Conservation (phyloP, 768 basidiomycete species). For the Kondoa subrosea region DNA sequence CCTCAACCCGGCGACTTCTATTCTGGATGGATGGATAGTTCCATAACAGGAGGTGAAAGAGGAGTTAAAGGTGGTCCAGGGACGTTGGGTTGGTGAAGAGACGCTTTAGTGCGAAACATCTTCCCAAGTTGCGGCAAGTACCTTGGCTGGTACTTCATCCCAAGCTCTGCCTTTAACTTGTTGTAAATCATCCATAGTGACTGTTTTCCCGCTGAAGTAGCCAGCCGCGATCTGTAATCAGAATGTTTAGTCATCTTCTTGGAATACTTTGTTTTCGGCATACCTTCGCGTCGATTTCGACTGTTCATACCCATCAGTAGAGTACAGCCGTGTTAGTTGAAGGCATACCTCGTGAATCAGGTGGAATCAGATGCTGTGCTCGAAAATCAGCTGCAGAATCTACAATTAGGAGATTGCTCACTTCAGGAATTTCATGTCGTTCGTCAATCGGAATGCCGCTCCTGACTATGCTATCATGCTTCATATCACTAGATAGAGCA, state of each 20-base stretch:
- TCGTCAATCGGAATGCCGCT: conserved; percentile 66
- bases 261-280: neutral
- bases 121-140: neutral
- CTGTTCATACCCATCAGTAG: conserved; percentile 73
- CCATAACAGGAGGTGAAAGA: neutral
- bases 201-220: conserved; percentile 67
- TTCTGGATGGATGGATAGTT: neutral
- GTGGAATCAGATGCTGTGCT: conserved; percentile 76
- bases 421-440: conserved; percentile 80
- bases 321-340: conserved; percentile 27
- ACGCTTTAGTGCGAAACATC: neutral
- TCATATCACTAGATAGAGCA: conserved; percentile 39
- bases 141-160: neutral
- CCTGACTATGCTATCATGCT: conserved; percentile 54
- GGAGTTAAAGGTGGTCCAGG: conserved; percentile 7
- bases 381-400: no score
- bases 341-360: conserved; percentile 22
- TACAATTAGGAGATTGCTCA: no score
- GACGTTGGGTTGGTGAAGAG: conserved; percentile 4
- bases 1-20: conserved; percentile 16
- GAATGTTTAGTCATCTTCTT: neutral
- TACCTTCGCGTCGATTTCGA: conserved; percentile 94
- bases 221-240: conserved; percentile 46
- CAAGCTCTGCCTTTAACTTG: neutral
- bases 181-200: conserved; percentile 43